These are phyloP conservation scores for Tylopilus sp. DNA, from an alignment of 768 basidiomycete genomes.

Conservation along the genomic window DNA sequence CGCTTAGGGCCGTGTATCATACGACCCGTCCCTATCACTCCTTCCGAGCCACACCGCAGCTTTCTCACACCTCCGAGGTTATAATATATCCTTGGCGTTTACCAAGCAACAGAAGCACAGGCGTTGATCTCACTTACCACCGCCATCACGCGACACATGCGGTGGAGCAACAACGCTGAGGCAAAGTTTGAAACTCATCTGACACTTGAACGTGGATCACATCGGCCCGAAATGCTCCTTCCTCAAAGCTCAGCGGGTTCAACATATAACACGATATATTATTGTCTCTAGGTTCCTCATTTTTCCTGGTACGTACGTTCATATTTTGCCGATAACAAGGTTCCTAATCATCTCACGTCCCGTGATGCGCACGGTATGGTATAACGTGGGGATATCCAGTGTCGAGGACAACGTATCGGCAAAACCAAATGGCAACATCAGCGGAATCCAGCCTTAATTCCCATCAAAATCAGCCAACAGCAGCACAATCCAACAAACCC, in stretches of 20 bases:
- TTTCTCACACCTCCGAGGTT: too few relatives aligned
- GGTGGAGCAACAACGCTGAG: neutral
- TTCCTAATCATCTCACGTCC: conserved; percentile 83
- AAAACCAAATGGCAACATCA: conserved; percentile 94
- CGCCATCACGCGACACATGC: too few relatives aligned
- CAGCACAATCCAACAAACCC: conserved; percentile 13
- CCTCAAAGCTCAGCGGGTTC: neutral
- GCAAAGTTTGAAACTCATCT: neutral
- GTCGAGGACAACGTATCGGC: conserved; percentile 86
- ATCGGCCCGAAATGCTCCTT: neutral
- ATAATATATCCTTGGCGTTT: too few relatives aligned
- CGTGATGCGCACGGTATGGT: conserved; percentile 72
- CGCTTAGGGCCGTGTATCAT: neutral
- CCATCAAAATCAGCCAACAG: neutral
- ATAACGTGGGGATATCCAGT: conserved; percentile 80
- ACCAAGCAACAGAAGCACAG: too few relatives aligned
- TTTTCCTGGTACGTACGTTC: conserved; percentile 1
- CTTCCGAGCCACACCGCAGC: too few relatives aligned
- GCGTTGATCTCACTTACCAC: too few relatives aligned
- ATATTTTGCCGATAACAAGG: conserved; percentile 85
- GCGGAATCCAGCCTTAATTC: conserved; percentile 89
- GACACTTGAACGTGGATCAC: neutral
- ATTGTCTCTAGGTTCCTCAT: neutral
- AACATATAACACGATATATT: neutral
- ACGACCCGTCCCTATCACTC: too few relatives aligned